Evolutionary conservation across 768 basidiomycete species (phyloP), one percentile per base, ranked within the genome.

Genomic region (Mycena capillaripes): DNA sequence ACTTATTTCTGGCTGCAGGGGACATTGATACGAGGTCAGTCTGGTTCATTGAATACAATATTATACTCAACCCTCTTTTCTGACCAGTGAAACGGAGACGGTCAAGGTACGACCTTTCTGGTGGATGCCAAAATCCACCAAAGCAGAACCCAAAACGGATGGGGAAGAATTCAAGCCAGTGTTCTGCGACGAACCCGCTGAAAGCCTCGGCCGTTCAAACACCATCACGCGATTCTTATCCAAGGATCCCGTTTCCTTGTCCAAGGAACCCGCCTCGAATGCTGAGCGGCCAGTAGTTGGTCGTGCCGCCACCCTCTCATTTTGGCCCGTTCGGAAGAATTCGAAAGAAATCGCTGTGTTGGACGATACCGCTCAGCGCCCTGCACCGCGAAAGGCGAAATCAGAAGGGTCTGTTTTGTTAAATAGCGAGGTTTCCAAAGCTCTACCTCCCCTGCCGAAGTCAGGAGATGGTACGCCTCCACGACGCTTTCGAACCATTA

Each of bases 1-100:
- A 46, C 63, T 59, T 32, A 62, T 72, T 60, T 53, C 17, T 42
- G 17, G 36, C 52, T 62, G 38, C 72, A 95, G 93, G 93, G 93
- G 86, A 89, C 19, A 90, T 95, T 50, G 93, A 94, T 70, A 73
- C 82, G n/a, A 74, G 73, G 73, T 74, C 29, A 36, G 67, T 57
- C 32, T 14, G 30, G 11, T 32, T n/a, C 21, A 5, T 62, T n/a
- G 27, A 42, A 29, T n/a, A 6, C 14, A 16, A 16, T 11, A 30
- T 42, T 21, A 55, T 58, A 27, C 9, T 66, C 36, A n/a, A n/a
- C n/a, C 30, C 27, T 36, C 40, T 30, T 9, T 19, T 12, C 19
- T 16, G 3, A 16, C 16, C 5, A 79, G 84, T 61, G 85, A 83
- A 72, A 93, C 89, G 4, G 90, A 92, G 76, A 82, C 91, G 0